Base-by-base conservation (phyloP, 2,329 filamentous ascomycete genomes). In the Trichophyton equinum region DNA sequence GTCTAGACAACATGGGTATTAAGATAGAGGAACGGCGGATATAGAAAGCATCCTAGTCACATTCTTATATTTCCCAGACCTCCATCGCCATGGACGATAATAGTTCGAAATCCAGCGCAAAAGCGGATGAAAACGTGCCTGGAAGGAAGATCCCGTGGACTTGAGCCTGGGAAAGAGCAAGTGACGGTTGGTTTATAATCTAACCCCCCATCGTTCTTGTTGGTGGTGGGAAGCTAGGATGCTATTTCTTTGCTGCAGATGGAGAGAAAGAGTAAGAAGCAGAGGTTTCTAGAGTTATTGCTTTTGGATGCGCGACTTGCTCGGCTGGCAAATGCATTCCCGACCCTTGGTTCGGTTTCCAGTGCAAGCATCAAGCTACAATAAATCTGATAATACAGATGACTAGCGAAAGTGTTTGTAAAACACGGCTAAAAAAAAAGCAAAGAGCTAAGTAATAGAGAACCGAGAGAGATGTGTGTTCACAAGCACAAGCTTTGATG, bases 401-500 rank as follows among this genome's bases (percentile, higher is more conserved):
- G 51, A 55, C 51, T 33, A 36, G 51, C 33, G 22, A 11, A 20
- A 55, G 27, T 33, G 51, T 33, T 55, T 55, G 51, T 36, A 18
- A 9, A 33, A 36, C 51, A 55, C 27, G 27, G 15, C 27, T 20
- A 55, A 44, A 44, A 42, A 42, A 42, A 44, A 44, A 18, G 15
- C 13, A 44, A 44, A 18, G 22, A 55, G 25, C 22, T n/a, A 53
- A 51, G 27, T 30, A 27, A 30, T 33, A 7, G 47, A 53, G 33
- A 38, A 38, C 11, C 9, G 11, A 38, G 33, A n/a, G 51, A 4
- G 38, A 9, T 18, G 3, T 22, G 13, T 27, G 20, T 55, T 27
- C 30, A 20, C 51, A 55, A 55, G 51, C 30, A 36, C 51, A 55
- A 55, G 51, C 51, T 55, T 55, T 55, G 51, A 36, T 55, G 30